Conservation (phyloP, 2,329 filamentous ascomycete species). For the Hymenoscyphus repandus region DNA sequence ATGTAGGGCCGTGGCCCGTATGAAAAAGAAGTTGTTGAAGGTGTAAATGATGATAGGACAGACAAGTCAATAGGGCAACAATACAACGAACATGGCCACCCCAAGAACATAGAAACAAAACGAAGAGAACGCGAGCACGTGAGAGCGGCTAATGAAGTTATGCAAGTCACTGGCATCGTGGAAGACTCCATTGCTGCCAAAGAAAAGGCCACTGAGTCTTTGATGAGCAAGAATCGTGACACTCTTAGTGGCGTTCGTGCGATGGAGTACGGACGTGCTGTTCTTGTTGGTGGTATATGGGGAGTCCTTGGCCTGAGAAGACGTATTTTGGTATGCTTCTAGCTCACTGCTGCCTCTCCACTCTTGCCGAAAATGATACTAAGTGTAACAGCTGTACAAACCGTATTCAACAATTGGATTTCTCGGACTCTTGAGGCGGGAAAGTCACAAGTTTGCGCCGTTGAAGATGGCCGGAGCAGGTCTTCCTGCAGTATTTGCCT, state of each 20-base stretch:
- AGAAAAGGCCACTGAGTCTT: constrained; percentile 16
- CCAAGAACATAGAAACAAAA: constrained; percentile 30
- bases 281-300: constrained; percentile 30
- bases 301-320: constrained; percentile 30
- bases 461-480: constrained; percentile 24
- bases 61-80: constrained; percentile 15
- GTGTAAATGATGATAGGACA: constrained; percentile 5
- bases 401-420: constrained; percentile 25
- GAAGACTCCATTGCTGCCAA: constrained; percentile 27
- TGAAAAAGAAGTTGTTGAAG: constrained; percentile 28
- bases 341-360: neutral
- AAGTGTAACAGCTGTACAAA: constrained; percentile 27
- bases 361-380: neutral
- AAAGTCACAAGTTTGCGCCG: constrained; percentile 18
- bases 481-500: constrained; percentile 26
- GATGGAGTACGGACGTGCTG: constrained; percentile 25
- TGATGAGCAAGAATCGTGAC: constrained; percentile 22
- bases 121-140: constrained; percentile 30
- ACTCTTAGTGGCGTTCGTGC: constrained; percentile 26
- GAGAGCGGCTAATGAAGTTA: constrained; percentile 33
- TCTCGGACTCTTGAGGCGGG: constrained; percentile 23
- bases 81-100: constrained; percentile 31
- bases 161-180: constrained; percentile 32
- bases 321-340: constrained; percentile 27
- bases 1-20: constrained; percentile 31